A percentile compares a stretch with the other conserved stretches of the same genome.
Conservation (phyloP, 352 stramenopile species). For the Peronospora farinosa region DNA sequence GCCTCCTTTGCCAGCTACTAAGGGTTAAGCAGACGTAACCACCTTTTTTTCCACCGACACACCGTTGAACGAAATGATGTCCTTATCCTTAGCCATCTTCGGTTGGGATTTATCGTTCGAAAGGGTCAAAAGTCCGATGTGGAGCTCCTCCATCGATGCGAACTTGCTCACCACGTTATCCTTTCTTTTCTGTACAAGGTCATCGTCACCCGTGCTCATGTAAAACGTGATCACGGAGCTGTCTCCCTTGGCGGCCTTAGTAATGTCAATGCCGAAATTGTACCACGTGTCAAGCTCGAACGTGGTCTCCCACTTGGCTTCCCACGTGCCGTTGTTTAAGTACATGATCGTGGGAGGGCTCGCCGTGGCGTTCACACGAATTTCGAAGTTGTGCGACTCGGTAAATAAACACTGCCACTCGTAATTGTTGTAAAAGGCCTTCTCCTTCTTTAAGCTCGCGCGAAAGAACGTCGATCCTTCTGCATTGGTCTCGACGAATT, state of each 20-base stretch:
- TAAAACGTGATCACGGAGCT: slow-evolving; percentile 6
- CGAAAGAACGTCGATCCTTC: slow-evolving; percentile 11
- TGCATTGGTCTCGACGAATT: slow-evolving; percentile 3
- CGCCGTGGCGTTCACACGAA: slow-evolving; percentile 5
- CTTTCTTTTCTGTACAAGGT: slow-evolving; percentile 1
- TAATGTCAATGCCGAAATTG: slow-evolving; percentile 8
- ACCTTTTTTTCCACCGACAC: slow-evolving; percentile 13
- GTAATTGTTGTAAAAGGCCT: slow-evolving; percentile 7
- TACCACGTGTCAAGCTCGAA: slow-evolving; percentile 13
- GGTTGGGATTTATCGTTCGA: slow-evolving; percentile 9
- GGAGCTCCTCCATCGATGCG: background rate
- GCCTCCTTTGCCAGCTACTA: too few relatives aligned
- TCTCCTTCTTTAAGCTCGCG: slow-evolving; percentile 7
- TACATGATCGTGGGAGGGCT: slow-evolving; percentile 7
- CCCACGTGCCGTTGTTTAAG: slow-evolving; percentile 12
- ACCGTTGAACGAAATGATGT: slow-evolving; percentile 17
- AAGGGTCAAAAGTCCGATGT: slow-evolving; percentile 12
- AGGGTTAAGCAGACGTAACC: slow-evolving; percentile 2
- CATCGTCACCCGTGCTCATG: slow-evolving; percentile 6
- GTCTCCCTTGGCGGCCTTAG: background rate
- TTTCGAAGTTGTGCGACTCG: slow-evolving; percentile 9
- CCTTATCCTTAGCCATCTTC: slow-evolving; percentile 15
- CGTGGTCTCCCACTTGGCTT: slow-evolving; percentile 9
- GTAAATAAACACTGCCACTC: slow-evolving; percentile 8
- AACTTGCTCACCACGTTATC: slow-evolving; percentile 2